Conservation (phyloP, 768 basidiomycete species). For the Leccinum subtestaceum region DNA sequence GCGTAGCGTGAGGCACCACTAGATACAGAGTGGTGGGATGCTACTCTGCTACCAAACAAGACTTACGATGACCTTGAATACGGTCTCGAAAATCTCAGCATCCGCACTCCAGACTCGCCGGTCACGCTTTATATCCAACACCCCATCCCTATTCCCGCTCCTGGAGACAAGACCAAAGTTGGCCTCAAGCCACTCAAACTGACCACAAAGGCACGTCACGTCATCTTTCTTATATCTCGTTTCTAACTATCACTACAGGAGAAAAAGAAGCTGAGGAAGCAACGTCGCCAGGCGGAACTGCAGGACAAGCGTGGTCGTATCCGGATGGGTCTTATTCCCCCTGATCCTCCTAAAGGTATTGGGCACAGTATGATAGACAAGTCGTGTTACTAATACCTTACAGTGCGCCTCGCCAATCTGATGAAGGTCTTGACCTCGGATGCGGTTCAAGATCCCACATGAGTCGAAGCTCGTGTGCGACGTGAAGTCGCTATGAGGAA, state of each 20-base stretch:
- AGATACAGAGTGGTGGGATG: slow-evolving; percentile 97
- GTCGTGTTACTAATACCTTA: background rate
- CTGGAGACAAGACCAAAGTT: slow-evolving; percentile 78
- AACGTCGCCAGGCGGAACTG: slow-evolving; percentile 80
- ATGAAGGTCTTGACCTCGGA: slow-evolving; percentile 98
- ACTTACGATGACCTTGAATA: slow-evolving; percentile 71
- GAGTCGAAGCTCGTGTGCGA: slow-evolving; percentile 92
- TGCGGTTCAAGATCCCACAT: slow-evolving; percentile 95
- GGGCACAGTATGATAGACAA: background rate
- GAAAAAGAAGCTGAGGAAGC: slow-evolving; percentile 95
- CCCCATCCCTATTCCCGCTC: slow-evolving; percentile 93
- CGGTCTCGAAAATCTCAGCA: slow-evolving; percentile 58
- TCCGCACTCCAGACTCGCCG: slow-evolving; percentile 65
- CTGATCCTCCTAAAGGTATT: slow-evolving; percentile 91
- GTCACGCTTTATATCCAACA: slow-evolving; percentile 93
- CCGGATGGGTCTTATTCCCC: slow-evolving; percentile 93
- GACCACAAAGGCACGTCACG: slow-evolving; percentile 68
- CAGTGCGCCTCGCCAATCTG: slow-evolving; percentile 90
- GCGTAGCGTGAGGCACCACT: slow-evolving; percentile 82
- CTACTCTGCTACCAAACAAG: slow-evolving; percentile 74
- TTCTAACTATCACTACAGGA: slow-evolving; percentile 44
- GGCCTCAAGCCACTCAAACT: slow-evolving; percentile 85
- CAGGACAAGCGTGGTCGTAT: slow-evolving; percentile 95
- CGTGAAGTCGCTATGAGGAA: slow-evolving; percentile 90
- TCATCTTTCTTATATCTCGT: background rate